A percentile compares a stretch with the other conserved stretches of the same genome.
phyloP scores from a whole-genome alignment of 805 yeast genomes.

The Monosporozyma aerobia region DNA sequence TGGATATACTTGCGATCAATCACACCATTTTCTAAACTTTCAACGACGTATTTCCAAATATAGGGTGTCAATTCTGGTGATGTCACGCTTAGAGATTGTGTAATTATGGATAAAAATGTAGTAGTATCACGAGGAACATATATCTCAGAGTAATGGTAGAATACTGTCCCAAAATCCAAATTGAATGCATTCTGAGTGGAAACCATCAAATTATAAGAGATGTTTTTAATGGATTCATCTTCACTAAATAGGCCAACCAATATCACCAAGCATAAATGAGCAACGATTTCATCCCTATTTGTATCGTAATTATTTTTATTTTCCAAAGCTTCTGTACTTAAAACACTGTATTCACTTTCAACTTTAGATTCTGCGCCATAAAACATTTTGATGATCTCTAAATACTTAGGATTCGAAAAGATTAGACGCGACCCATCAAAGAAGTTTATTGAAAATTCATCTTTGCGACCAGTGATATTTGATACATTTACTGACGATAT shows the following conservation, averaged over 20 bases:
- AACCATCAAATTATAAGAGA: conserved; percentile 53
- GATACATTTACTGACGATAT: conserved; percentile 33
- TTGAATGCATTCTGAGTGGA: conserved; percentile 48
- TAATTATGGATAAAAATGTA: conserved; percentile 48
- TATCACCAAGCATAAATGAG: conserved; percentile 51
- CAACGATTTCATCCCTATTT: conserved; percentile 34
- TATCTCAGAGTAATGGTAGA: conserved; percentile 45
- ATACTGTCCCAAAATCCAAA: conserved; percentile 47
- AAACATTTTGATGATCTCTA: conserved; percentile 58
- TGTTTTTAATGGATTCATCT: conserved; percentile 46
- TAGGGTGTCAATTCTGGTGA: conserved; percentile 53
- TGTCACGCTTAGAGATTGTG: conserved; percentile 41
- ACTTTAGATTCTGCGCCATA: conserved; percentile 52
- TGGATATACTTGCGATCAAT: conserved; percentile 10
- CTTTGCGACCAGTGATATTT: conserved; percentile 34
- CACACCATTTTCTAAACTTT: conserved; percentile 16
- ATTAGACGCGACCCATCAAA: conserved; percentile 29
- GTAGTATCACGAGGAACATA: conserved; percentile 59
- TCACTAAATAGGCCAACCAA: conserved; percentile 57
- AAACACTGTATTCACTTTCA: conserved; percentile 25
- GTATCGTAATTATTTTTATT: neutral
- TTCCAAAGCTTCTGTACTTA: neutral
- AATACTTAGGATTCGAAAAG: conserved; percentile 37
- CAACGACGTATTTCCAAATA: conserved; percentile 29
- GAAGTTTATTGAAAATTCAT: conserved; percentile 40